phyloP scores from a whole-genome alignment of 2,329 filamentous ascomycete genomes.

The Colletotrichum sp. region DNA sequence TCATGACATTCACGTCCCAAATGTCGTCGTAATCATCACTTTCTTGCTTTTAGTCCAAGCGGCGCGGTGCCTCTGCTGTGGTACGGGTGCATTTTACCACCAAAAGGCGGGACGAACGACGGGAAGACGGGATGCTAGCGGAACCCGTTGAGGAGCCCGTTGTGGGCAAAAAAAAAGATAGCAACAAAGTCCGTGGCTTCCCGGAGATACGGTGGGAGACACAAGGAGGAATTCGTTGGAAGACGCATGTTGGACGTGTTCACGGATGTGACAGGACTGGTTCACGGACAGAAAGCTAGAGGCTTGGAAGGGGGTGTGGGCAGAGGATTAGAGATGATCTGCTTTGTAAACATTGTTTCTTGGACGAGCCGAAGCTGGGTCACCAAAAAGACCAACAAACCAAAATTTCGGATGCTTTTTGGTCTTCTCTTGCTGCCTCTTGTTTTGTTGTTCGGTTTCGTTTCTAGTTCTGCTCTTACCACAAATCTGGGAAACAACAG shows the following conservation, averaged over 20 bases:
- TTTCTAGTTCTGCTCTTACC: not conserved
- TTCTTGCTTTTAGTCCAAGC: not conserved
- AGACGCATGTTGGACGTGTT: not conserved
- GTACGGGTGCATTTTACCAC: not conserved
- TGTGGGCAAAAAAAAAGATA: not conserved
- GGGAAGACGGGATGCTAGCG: conserved; percentile 18
- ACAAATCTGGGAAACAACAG: not conserved
- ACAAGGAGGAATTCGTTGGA: not conserved
- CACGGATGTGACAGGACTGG: not conserved
- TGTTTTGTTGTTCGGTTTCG: not conserved
- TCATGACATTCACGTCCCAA: not conserved
- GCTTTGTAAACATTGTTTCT: not conserved
- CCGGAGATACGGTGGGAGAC: not conserved
- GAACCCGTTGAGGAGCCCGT: conserved; percentile 15
- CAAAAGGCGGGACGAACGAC: not conserved
- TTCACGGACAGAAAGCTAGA: not conserved
- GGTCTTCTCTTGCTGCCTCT: not conserved
- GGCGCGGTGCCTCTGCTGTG: not conserved
- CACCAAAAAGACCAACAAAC: not conserved
- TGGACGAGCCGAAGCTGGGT: not conserved
- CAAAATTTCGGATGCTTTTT: not conserved
- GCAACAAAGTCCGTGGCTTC: not conserved
- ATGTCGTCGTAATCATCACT: not conserved
- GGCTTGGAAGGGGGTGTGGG: not conserved
- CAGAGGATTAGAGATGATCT: not conserved